Conservation (phyloP, 1,284 basidiomycete genomes). For the Leccinum subatratum region DNA sequence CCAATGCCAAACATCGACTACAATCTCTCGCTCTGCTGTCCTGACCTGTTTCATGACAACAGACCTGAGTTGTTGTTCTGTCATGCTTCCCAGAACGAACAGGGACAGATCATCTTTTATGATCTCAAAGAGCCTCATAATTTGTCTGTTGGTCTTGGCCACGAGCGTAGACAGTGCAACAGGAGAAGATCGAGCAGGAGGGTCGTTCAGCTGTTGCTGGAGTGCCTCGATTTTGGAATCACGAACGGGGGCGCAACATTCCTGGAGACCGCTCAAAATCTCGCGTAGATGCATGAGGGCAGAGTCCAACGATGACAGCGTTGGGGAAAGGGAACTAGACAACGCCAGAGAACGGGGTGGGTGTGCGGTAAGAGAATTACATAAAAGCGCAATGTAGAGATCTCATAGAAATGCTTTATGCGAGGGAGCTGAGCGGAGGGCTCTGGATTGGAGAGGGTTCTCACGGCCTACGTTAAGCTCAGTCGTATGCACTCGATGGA, state of each 20-base stretch:
- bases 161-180: constrained; percentile 39
- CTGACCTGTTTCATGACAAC: constrained; percentile 50
- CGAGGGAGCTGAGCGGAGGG: constrained; percentile 47
- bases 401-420: constrained; percentile 52
- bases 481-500: constrained; percentile 13
- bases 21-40: constrained; percentile 46
- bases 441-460: constrained; percentile 40
- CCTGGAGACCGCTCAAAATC: constrained; percentile 43
- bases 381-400: constrained; percentile 45
- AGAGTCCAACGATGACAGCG: constrained; percentile 60
- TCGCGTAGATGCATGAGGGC: constrained; percentile 48
- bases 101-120: constrained; percentile 65
- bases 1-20: constrained; percentile 48
- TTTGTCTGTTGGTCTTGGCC: constrained; percentile 41
- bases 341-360: constrained; percentile 48
- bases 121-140: constrained; percentile 47
- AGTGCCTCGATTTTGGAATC: constrained; percentile 51
- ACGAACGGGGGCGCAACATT: constrained; percentile 63
- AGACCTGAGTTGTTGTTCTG: constrained; percentile 50
- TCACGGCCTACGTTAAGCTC: constrained; percentile 36
- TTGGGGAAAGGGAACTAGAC: constrained; percentile 56
- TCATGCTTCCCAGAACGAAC: constrained; percentile 56
- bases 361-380: constrained; percentile 50
- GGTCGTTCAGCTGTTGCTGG: constrained; percentile 37
- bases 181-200: constrained; percentile 20